A percentile compares a stretch with the other conserved stretches of the same genome.
phyloP scores from a whole-genome alignment of 1,284 basidiomycete genomes.

The Ustilago hordei region DNA sequence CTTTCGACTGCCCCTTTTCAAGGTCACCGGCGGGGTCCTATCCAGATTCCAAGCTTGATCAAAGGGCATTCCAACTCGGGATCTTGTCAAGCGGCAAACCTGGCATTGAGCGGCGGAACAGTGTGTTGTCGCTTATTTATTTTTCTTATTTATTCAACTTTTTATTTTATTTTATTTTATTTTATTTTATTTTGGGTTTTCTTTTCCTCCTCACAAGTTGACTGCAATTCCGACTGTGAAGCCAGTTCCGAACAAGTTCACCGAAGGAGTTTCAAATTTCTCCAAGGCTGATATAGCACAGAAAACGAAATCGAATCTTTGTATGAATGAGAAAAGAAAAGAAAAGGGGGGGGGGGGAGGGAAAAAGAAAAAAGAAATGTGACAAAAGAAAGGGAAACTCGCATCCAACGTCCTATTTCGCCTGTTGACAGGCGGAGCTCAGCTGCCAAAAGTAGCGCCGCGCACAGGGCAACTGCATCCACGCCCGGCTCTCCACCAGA shows the following conservation, averaged over 20 bases:
- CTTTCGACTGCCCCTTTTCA: background rate
- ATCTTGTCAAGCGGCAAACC: too few relatives aligned
- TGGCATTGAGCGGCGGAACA: background rate
- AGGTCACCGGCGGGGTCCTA: background rate
- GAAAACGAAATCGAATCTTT: too few relatives aligned
- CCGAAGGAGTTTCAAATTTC: conserved; percentile 10
- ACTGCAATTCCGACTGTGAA: background rate
- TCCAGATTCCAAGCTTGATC: conserved; percentile 3
- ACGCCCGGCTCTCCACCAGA: background rate
- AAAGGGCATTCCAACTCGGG: background rate
- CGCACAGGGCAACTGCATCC: conserved; percentile 11
- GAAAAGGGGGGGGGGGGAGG: background rate
- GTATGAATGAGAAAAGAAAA: background rate
- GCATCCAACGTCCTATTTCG: conserved; percentile 9
- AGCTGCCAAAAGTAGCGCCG: conserved; percentile 16
- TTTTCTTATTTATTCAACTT: too few relatives aligned
- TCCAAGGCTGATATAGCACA: background rate
- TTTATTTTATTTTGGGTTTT: background rate
- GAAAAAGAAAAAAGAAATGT: conserved; percentile 1
- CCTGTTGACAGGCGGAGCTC: conserved; percentile 12
- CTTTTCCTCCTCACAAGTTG: background rate
- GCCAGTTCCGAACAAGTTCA: conserved; percentile 1
- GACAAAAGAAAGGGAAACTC: background rate
- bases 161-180: too few relatives aligned
- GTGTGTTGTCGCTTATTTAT: background rate